Conservation (phyloP, 441 rosid species). For the Iberis amara region DNA sequence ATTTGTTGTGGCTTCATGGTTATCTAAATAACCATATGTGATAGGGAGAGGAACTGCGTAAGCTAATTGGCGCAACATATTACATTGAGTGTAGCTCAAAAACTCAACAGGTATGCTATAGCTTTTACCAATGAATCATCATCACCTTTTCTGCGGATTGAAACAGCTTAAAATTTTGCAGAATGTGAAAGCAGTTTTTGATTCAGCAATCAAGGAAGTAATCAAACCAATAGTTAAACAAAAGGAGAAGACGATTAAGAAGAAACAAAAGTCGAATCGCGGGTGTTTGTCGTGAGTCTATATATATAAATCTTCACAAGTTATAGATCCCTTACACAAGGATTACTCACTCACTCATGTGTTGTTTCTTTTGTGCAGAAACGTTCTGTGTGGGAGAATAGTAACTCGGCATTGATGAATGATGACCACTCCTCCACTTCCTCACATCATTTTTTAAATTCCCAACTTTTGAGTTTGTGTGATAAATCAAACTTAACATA, state of each 20-base stretch:
- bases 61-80: slow-evolving; percentile 83
- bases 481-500: slow-evolving; percentile 15
- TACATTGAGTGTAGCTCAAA: slow-evolving; percentile 97
- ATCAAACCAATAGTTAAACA: slow-evolving; percentile 75
- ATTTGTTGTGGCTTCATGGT: too few species aligned
- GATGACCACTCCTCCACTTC: too few species aligned
- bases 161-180: slow-evolving; percentile 27
- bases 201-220: slow-evolving; percentile 86
- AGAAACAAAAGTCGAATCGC: slow-evolving; percentile 41
- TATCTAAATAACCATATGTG: too few species aligned
- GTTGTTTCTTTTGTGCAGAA: slow-evolving; percentile 39
- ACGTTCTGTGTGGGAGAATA: slow-evolving; percentile 67
- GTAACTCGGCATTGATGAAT: slow-evolving; percentile 29
- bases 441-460: too few species aligned
- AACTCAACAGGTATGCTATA: slow-evolving; percentile 72
- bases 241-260: slow-evolving; percentile 51
- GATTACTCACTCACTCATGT: too few species aligned
- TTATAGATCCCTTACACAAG: too few species aligned
- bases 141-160: slow-evolving; percentile 10
- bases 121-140: not conserved
- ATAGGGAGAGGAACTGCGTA: slow-evolving; percentile 96
- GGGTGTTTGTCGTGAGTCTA: slow-evolving; percentile 88
- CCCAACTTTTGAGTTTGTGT: slow-evolving; percentile 30
- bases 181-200: slow-evolving; percentile 97
- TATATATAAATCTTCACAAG: slow-evolving; percentile 16